Conservation (phyloP, 371 early-diverging fungal genomes). For the Mortierella sp. region DNA sequence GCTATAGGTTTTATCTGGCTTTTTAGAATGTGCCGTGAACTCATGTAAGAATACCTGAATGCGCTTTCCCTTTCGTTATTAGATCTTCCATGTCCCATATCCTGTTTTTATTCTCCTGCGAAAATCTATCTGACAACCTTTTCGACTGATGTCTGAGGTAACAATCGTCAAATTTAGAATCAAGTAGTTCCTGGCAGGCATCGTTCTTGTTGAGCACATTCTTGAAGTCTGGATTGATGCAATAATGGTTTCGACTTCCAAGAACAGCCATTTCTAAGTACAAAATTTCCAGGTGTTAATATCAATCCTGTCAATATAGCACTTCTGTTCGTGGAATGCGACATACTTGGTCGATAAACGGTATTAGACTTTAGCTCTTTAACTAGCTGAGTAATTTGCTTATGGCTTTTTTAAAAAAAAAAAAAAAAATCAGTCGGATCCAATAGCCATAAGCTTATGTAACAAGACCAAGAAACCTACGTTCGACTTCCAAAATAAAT, state of each 20-base stretch:
- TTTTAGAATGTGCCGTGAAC: background rate
- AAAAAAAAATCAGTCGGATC: background rate
- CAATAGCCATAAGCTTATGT: too few relatives aligned
- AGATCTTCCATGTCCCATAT: constrained; percentile 87
- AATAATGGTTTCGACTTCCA: constrained; percentile 69
- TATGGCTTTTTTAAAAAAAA: constrained; percentile 59
- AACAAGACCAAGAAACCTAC: constrained; percentile 41
- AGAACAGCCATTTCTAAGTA: constrained; percentile 62
- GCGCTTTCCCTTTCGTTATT: constrained; percentile 60
- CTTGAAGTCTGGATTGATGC: constrained; percentile 61
- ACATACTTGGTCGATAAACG: constrained; percentile 64
- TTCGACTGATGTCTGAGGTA: constrained; percentile 20
- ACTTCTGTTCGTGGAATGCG: background rate
- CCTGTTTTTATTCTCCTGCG: constrained; percentile 15
- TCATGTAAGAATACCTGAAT: constrained; percentile 33
- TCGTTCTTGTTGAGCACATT: constrained; percentile 60
- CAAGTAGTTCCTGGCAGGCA: constrained; percentile 61
- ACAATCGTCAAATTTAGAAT: constrained; percentile 40
- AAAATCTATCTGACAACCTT: constrained; percentile 24
- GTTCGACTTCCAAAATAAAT: constrained; percentile 71
- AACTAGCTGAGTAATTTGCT: constrained; percentile 67
- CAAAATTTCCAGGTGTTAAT: background rate
- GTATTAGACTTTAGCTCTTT: constrained; percentile 67
- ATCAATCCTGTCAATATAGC: background rate
- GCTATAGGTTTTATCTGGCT: background rate